A percentile compares a stretch with the other conserved stretches of the same genome.
phyloP scores from a whole-genome alignment of 768 basidiomycete species.

The Favolaschia claudopus region DNA sequence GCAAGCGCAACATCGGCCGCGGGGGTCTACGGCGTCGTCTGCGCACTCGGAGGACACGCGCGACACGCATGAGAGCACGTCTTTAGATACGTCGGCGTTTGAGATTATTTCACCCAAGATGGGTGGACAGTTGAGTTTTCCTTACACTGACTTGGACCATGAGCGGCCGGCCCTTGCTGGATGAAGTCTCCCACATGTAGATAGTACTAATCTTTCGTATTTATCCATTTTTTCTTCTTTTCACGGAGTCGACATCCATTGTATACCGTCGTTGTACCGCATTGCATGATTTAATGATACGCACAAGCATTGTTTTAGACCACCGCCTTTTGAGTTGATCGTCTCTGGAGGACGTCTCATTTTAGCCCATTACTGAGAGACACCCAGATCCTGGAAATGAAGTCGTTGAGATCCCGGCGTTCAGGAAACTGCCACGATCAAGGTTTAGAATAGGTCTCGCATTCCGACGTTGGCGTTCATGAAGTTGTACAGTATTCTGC shows the following conservation, averaged over 20 bases:
- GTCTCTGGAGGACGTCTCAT: too few species aligned
- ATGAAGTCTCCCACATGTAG: constrained; percentile 17
- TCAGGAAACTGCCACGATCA: too few species aligned
- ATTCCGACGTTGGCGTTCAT: too few species aligned
- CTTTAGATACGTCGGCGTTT: constrained; percentile 71
- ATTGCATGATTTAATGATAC: constrained; percentile 17
- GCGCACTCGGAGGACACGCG: constrained; percentile 47
- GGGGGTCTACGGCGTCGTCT: constrained; percentile 51
- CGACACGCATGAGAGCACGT: constrained; percentile 40
- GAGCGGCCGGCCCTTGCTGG: constrained; percentile 3
- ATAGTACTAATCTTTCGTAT: constrained; percentile 22
- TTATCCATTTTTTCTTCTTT: constrained; percentile 1
- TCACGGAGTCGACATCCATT: constrained; percentile 11
- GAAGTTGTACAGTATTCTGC: too few species aligned
- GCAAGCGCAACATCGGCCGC: constrained; percentile 30
- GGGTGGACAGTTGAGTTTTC: constrained; percentile 57
- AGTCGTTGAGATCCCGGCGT: too few species aligned
- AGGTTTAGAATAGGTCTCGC: too few species aligned
- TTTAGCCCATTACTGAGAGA: too few species aligned
- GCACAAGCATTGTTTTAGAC: constrained; percentile 10
- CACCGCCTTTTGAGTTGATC: too few species aligned
- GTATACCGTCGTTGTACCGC: constrained; percentile 23
- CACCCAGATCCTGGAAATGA: too few species aligned
- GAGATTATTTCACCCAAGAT: constrained; percentile 68
- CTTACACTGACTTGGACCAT: constrained; percentile 57